Conservation (phyloP, 768 basidiomycete genomes). For the Pilatotrama ljubarskyi region DNA sequence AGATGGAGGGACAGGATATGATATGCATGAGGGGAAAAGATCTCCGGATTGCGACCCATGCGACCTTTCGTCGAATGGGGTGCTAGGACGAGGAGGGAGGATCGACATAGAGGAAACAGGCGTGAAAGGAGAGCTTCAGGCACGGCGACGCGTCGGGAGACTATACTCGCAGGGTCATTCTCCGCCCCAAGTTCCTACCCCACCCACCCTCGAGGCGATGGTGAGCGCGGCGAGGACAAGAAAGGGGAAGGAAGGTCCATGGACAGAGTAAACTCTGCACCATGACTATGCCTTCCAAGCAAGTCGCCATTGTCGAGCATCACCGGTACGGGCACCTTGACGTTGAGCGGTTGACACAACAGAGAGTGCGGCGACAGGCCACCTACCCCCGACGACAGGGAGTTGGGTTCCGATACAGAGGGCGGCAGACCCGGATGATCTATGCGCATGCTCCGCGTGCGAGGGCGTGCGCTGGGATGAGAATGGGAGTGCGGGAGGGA, state of each 20-base stretch:
- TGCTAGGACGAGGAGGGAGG: background rate
- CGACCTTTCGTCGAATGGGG: background rate
- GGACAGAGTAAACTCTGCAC: constrained; percentile 27
- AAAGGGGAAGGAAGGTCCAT: constrained; percentile 25
- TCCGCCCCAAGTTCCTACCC: background rate
- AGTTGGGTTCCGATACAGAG: constrained; percentile 4
- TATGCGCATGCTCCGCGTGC: constrained; percentile 29
- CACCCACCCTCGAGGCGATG: constrained; percentile 9
- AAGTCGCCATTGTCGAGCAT: constrained; percentile 14
- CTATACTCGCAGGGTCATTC: no score
- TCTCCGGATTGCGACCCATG: background rate
- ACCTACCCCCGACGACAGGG: constrained; percentile 6
- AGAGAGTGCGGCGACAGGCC: constrained; percentile 15
- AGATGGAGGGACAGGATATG: background rate
- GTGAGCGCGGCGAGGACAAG: constrained; percentile 9
- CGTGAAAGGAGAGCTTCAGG: no score
- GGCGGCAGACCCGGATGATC: constrained; percentile 6
- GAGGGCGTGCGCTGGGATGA: constrained; percentile 22
- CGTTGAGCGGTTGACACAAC: constrained; percentile 14
- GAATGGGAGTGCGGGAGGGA: constrained; percentile 11
- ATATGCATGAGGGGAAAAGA: background rate
- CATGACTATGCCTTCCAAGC: background rate
- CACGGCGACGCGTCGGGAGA: no score
- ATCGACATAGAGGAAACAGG: no score
- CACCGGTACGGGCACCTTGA: constrained; percentile 17